Conservation (phyloP, 1,284 basidiomycete species). For the Ganoderma multipileum region DNA sequence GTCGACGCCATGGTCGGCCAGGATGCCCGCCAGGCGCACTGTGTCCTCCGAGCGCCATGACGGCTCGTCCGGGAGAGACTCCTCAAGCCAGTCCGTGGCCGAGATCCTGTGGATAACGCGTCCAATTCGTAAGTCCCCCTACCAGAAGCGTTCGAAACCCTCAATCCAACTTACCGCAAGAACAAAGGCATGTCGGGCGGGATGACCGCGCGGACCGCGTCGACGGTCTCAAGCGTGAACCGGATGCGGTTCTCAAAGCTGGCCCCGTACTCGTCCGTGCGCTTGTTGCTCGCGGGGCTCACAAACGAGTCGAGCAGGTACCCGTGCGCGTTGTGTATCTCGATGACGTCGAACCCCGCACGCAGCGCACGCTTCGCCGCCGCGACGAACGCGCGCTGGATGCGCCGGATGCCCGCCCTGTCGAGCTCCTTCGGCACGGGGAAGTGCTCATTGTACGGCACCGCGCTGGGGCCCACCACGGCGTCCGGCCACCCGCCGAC, state of each 20-base stretch:
- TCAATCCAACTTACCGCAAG: slow-evolving; percentile 42
- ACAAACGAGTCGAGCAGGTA: slow-evolving; percentile 63
- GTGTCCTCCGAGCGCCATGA: slow-evolving; percentile 65
- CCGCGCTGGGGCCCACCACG: slow-evolving; percentile 67
- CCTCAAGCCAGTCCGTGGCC: slow-evolving; percentile 65
- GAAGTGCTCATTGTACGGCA: slow-evolving; percentile 38
- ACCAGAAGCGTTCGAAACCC: background rate
- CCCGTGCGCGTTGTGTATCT: slow-evolving; percentile 64
- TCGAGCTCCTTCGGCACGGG: slow-evolving; percentile 59
- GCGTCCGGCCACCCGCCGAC: slow-evolving; percentile 71
- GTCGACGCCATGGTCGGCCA: slow-evolving; percentile 64
- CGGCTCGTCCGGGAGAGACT: slow-evolving; percentile 48
- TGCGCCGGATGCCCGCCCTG: slow-evolving; percentile 56
- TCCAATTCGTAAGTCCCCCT: background rate
- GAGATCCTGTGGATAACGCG: slow-evolving; percentile 48
- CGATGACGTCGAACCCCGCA: slow-evolving; percentile 48
- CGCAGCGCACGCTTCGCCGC: slow-evolving; percentile 61
- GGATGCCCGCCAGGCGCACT: slow-evolving; percentile 52
- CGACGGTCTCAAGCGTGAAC: slow-evolving; percentile 50
- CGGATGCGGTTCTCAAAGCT: slow-evolving; percentile 74
- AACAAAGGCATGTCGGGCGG: slow-evolving; percentile 34
- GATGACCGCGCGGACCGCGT: slow-evolving; percentile 43
- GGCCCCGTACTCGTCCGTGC: slow-evolving; percentile 79
- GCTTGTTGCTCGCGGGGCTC: slow-evolving; percentile 70
- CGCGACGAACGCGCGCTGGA: slow-evolving; percentile 66